phyloP scores from a whole-genome alignment of 176 grass and related monocot species.

The Raddia distichophylla region DNA sequence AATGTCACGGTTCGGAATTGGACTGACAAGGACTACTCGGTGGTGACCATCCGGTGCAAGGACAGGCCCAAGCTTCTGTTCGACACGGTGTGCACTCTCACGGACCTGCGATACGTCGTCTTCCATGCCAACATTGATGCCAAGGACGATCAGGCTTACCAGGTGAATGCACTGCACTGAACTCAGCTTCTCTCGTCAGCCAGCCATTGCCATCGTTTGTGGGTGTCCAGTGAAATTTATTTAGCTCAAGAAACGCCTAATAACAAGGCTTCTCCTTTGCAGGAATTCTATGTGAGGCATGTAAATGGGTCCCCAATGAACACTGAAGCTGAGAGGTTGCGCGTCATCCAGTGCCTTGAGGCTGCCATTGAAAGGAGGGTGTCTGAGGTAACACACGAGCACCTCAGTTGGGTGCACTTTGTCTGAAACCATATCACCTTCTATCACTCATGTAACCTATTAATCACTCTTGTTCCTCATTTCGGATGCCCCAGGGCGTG shows the following conservation, averaged over 20 bases:
- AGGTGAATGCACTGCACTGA: constrained; percentile 47
- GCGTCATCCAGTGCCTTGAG: constrained; percentile 78
- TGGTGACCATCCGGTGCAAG: constrained; percentile 82
- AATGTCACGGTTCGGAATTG: constrained; percentile 73
- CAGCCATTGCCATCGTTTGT: not conserved
- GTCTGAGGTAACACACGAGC: constrained; percentile 58
- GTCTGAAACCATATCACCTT: not conserved
- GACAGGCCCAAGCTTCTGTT: constrained; percentile 86
- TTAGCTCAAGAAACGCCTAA: constrained; percentile 25
- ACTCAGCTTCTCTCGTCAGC: not conserved
- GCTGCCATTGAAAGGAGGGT: constrained; percentile 77
- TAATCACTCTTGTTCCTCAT: constrained; percentile 14
- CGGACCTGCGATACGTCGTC: constrained; percentile 75
- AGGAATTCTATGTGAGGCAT: constrained; percentile 92
- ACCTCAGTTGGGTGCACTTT: not conserved
- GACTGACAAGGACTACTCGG: constrained; percentile 81
- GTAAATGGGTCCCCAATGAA: constrained; percentile 70
- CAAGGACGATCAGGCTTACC: constrained; percentile 61
- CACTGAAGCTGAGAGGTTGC: constrained; percentile 67
- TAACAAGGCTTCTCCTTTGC: not conserved
- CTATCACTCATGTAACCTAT: not conserved
- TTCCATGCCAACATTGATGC: constrained; percentile 85
- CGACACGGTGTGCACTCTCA: constrained; percentile 84
- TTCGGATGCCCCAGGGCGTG: constrained; percentile 51
- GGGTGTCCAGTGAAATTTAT: constrained; percentile 9